Conservation (phyloP, 208 protist species). For the Leishmania mexicana region DNA sequence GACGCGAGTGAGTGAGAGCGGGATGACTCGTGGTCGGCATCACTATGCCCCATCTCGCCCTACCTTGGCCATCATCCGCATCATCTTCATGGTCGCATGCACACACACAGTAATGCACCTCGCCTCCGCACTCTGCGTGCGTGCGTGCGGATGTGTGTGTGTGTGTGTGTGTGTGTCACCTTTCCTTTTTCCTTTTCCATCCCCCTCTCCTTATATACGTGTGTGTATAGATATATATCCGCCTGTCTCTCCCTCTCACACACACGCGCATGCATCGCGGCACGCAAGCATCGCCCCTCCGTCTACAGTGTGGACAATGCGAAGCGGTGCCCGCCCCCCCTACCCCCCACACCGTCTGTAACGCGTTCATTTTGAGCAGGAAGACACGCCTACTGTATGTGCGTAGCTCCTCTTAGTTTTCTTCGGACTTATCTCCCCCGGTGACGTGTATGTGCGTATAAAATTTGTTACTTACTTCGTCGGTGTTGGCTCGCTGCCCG, state of each 20-base stretch:
- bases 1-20: too few relatives aligned
- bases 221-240: neutral
- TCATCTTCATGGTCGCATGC: too few relatives aligned
- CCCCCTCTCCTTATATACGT: neutral
- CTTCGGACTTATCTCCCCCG: slow-evolving; percentile 16
- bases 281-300: neutral
- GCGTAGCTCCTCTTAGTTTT: slow-evolving; percentile 9
- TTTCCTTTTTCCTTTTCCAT: too few relatives aligned
- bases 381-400: neutral
- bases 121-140: too few relatives aligned
- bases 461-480: too few relatives aligned
- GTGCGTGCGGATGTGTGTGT: too few relatives aligned
- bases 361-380: neutral
- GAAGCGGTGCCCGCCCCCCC: too few relatives aligned
- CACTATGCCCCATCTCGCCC: neutral
- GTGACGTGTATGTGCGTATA: slow-evolving; percentile 23
- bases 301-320: too few relatives aligned
- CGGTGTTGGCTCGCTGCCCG: neutral
- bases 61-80: too few relatives aligned
- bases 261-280: neutral
- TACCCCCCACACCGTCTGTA: too few relatives aligned
- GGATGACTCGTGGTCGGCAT: neutral
- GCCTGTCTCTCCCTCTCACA: neutral
- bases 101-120: too few relatives aligned
- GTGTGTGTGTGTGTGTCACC: too few relatives aligned